phyloP scores from a whole-genome alignment of 371 early-diverging fungal genomes.

The Hamiltosporidium tvaerminnensis region DNA sequence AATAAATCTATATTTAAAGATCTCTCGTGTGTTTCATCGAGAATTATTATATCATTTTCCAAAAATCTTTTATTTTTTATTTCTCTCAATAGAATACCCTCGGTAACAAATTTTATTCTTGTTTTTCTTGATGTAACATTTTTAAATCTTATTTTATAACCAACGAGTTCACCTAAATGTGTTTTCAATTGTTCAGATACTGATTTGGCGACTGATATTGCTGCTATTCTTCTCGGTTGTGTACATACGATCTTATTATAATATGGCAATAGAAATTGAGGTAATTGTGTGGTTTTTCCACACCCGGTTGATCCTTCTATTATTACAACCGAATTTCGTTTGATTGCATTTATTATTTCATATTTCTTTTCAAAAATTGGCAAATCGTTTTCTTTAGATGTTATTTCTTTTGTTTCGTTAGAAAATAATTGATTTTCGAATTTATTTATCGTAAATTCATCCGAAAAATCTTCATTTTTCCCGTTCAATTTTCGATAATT shows the following conservation, averaged over 20 bases:
- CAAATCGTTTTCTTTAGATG: background rate
- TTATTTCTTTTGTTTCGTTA: no score
- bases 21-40: conserved; percentile 97
- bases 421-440: no score
- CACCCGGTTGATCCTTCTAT: conserved; percentile 93
- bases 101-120: conserved; percentile 88
- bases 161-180: conserved; percentile 41
- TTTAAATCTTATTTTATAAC: conserved; percentile 76
- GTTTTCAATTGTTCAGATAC: conserved; percentile 73
- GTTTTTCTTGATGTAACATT: conserved; percentile 60
- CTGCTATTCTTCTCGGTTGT: conserved; percentile 97
- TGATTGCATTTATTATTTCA: conserved; percentile 55
- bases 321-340: conserved; percentile 63
- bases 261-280: conserved; percentile 87
- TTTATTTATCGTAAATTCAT: no score
- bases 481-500: no score
- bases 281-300: conserved; percentile 84
- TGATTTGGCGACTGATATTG: conserved; percentile 80
- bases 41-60: conserved; percentile 69
- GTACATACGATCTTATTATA: conserved; percentile 82
- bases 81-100: conserved; percentile 88
- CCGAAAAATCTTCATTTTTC: no score
- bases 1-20: conserved; percentile 86
- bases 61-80: conserved; percentile 62
- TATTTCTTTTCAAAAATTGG: background rate